Conservation (phyloP, 1,139 yeast genomes). For the Pichia sp. region DNA sequence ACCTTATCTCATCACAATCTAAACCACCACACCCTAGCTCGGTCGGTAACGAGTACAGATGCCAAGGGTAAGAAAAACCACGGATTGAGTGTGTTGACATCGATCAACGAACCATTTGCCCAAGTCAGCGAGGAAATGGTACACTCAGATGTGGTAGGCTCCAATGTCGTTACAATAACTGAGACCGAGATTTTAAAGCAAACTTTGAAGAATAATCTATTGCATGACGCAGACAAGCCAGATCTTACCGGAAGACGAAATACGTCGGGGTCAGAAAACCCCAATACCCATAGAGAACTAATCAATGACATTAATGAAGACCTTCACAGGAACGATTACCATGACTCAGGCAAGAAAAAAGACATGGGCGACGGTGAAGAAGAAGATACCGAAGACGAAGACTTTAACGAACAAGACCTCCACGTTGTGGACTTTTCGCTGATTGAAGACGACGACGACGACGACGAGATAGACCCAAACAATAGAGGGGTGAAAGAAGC, state of each 20-base stretch:
- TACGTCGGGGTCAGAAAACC: neutral
- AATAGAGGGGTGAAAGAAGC: neutral
- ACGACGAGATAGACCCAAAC: conserved; percentile 22
- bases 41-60: conserved; percentile 3
- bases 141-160: conserved; percentile 10
- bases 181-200: conserved; percentile 16
- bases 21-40: neutral
- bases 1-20: neutral
- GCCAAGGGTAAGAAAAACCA: conserved; percentile 10
- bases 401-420: conserved; percentile 12
- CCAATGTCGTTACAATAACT: neutral
- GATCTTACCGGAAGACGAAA: neutral
- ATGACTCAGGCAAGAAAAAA: neutral
- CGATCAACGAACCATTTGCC: conserved; percentile 14
- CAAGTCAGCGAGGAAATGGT: conserved; percentile 12
- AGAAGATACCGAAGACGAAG: neutral
- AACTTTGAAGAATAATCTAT: conserved; percentile 16
- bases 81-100: conserved; percentile 18
- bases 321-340: too few relatives aligned
- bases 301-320: neutral
- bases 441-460: conserved; percentile 17
- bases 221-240: neutral
- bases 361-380: neutral
- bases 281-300: neutral
- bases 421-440: conserved; percentile 21